These are phyloP conservation scores for Posidonia australis DNA, from an alignment of 106 monocot genomes.

Conservation along the genomic window DNA sequence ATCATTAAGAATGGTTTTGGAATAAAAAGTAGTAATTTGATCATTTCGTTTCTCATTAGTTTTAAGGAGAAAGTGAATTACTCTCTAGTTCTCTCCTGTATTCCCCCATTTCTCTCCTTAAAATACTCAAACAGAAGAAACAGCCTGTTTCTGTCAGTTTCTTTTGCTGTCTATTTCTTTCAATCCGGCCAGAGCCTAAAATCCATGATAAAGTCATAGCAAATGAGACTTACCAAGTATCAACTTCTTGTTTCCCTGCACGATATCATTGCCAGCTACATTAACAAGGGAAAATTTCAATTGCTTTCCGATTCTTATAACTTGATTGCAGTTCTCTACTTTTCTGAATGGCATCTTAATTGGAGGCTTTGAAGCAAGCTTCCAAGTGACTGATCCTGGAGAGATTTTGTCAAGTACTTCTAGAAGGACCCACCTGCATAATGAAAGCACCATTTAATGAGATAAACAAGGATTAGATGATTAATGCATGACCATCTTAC, in stretches of 20 bases:
- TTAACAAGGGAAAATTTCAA: constrained; percentile 90
- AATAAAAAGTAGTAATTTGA: too few relatives aligned
- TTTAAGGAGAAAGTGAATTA: too few relatives aligned
- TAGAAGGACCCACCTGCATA: constrained; percentile 85
- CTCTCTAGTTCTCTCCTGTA: too few relatives aligned
- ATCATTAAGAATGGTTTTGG: too few relatives aligned
- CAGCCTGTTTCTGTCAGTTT: too few relatives aligned
- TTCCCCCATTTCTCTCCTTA: too few relatives aligned
- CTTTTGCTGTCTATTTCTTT: too few relatives aligned
- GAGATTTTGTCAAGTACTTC: constrained; percentile 94
- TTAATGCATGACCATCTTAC: constrained; percentile 5
- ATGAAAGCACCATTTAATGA: constrained; percentile 3
- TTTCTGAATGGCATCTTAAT: constrained; percentile 97
- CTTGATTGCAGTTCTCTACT: constrained; percentile 98
- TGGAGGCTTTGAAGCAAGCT: constrained; percentile 84
- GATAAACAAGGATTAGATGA: neutral
- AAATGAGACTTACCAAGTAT: constrained; percentile 61
- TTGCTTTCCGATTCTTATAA: constrained; percentile 73
- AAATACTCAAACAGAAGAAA: too few relatives aligned
- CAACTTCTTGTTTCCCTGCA: constrained; percentile 96
- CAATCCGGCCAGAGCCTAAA: too few relatives aligned
- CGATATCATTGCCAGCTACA: constrained; percentile 92
- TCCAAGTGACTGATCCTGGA: constrained; percentile 88
- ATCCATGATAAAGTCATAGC: too few relatives aligned
- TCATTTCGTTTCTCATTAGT: too few relatives aligned